phyloP scores from a whole-genome alignment of 2,329 filamentous ascomycete genomes.

The Aspergillus calidoustus region DNA sequence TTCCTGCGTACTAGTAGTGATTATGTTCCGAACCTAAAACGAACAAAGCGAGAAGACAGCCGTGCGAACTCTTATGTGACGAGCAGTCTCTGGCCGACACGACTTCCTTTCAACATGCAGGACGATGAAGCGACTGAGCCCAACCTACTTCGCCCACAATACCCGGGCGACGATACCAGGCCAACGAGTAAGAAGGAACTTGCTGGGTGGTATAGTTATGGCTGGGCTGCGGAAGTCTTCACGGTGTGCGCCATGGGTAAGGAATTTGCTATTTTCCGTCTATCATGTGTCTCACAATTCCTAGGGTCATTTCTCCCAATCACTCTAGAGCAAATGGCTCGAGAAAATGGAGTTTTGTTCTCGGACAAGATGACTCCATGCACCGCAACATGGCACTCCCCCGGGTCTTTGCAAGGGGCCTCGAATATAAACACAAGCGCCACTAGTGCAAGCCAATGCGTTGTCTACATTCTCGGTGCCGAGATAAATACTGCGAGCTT shows the following conservation, averaged over 20 bases:
- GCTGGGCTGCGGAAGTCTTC: slow-evolving; percentile 95
- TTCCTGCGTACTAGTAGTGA: background rate
- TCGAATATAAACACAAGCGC: slow-evolving; percentile 14
- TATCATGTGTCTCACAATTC: slow-evolving; percentile 23
- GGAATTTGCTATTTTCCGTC: slow-evolving; percentile 8
- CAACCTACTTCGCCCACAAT: slow-evolving; percentile 56
- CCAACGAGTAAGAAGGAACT: slow-evolving; percentile 87
- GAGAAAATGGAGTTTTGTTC: slow-evolving; percentile 86
- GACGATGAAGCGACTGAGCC: slow-evolving; percentile 30
- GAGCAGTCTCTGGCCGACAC: slow-evolving; percentile 30
- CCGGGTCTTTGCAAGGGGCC: slow-evolving; percentile 3
- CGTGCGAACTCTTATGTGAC: background rate
- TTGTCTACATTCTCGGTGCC: slow-evolving; percentile 78
- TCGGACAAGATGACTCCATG: slow-evolving; percentile 78
- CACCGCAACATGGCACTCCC: slow-evolving; percentile 61
- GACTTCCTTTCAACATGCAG: slow-evolving; percentile 40
- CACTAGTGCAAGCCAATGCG: slow-evolving; percentile 66
- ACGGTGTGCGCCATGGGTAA: slow-evolving; percentile 82
- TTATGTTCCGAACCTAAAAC: background rate
- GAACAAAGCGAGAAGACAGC: background rate
- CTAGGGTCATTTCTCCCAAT: slow-evolving; percentile 93
- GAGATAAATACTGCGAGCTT: slow-evolving; percentile 96
- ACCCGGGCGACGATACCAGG: slow-evolving; percentile 84
- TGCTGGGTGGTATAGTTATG: slow-evolving; percentile 93
- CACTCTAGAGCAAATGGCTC: slow-evolving; percentile 87